A percentile compares a stretch with the other conserved stretches of the same genome.
Evolutionary conservation across 345 rosid species (phyloP).

Genomic region (Pistacia integerrima): DNA sequence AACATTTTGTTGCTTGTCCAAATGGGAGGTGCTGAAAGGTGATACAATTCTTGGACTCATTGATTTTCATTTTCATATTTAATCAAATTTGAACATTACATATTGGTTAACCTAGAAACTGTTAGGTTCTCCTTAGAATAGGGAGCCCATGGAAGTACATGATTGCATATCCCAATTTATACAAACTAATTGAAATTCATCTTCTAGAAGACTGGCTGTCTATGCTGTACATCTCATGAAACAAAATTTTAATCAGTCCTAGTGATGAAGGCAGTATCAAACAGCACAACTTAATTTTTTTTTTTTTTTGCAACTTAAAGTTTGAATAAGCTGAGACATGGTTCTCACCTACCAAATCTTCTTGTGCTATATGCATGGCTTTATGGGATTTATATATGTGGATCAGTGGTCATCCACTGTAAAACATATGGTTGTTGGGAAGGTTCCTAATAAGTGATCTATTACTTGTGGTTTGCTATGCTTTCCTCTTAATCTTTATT

Average conservation of each 20-base stretch:
- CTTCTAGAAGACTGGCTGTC: background rate
- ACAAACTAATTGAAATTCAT: background rate
- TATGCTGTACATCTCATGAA: too few species aligned
- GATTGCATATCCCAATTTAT: background rate
- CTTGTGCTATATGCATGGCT: background rate
- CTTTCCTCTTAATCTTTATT: background rate
- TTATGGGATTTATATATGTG: background rate
- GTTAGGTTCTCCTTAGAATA: background rate
- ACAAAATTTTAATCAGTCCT: background rate
- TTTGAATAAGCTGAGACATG: background rate
- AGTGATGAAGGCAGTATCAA: background rate
- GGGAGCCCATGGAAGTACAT: background rate
- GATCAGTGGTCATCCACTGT: background rate
- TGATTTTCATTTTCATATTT: background rate
- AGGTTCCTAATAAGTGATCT: background rate
- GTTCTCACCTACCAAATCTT: background rate
- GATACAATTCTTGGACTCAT: slow-evolving; percentile 4
- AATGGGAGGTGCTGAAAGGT: slow-evolving; percentile 4
- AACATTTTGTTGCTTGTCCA: slow-evolving; percentile 19
- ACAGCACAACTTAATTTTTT: background rate
- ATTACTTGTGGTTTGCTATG: background rate
- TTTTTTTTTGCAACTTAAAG: background rate
- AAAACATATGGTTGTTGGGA: background rate
- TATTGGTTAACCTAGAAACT: background rate
- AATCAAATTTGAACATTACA: background rate